These are phyloP conservation scores for Conticribra weissflogii DNA, from an alignment of 108 stramenopile genomes.

Conservation along the genomic window DNA sequence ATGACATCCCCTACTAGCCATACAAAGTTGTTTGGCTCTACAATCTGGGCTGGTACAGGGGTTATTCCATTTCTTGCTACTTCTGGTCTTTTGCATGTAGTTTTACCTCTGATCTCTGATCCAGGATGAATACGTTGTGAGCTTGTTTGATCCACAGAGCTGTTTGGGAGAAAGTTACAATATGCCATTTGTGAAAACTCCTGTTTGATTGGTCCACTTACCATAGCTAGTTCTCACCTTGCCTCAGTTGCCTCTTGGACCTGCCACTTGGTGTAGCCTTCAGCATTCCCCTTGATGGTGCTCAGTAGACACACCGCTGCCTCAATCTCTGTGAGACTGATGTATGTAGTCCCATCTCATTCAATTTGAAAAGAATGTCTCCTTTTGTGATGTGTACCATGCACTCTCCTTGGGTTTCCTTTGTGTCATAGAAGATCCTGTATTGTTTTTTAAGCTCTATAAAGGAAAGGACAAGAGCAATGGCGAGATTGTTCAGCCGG, in stretches of 20 bases:
- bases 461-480: too few relatives aligned
- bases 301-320: too few relatives aligned
- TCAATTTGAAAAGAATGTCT: too few relatives aligned
- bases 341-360: too few relatives aligned
- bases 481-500: too few relatives aligned
- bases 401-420: too few relatives aligned
- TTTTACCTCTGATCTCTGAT: slow-evolving; percentile 35
- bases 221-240: slow-evolving; percentile 7
- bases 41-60: slow-evolving; percentile 19
- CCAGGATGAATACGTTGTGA: slow-evolving; percentile 28
- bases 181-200: slow-evolving; percentile 23
- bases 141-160: slow-evolving; percentile 31
- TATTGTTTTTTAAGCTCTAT: too few relatives aligned
- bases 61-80: slow-evolving; percentile 19
- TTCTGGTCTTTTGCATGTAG: slow-evolving; percentile 11
- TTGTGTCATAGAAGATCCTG: slow-evolving; percentile 21
- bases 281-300: slow-evolving; percentile 14
- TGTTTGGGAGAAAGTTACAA: slow-evolving; percentile 16
- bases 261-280: slow-evolving; percentile 37
- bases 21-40: slow-evolving; percentile 19
- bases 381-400: too few relatives aligned
- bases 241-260: slow-evolving; percentile 22
- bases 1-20: slow-evolving; percentile 42
- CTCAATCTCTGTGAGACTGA: too few relatives aligned
- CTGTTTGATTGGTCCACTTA: slow-evolving; percentile 14